phyloP scores from a whole-genome alignment of 441 rosid genomes.

The Corymbia citriodora region DNA sequence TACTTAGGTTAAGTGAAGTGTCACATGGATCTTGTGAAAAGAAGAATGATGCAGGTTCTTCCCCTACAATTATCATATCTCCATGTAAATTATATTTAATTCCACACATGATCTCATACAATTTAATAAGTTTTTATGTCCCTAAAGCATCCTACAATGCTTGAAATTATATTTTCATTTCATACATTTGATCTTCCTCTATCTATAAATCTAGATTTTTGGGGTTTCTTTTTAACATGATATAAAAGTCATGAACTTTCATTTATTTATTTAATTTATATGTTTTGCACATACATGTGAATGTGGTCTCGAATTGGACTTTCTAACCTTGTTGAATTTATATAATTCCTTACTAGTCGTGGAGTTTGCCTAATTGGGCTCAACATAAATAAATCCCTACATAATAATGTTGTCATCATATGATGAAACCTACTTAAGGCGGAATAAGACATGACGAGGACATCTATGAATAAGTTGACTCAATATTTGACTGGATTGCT shows the following conservation, averaged over 20 bases:
- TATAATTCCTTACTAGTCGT: not conserved
- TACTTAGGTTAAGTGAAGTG: not conserved
- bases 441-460: not conserved
- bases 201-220: not conserved
- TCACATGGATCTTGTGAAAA: not conserved
- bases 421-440: not conserved
- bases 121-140: not conserved
- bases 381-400: not conserved
- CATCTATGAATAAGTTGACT: not conserved
- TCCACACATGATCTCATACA: rapidly evolving
- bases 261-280: not conserved
- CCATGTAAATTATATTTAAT: no score
- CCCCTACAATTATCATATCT: not conserved
- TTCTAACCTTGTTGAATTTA: no score
- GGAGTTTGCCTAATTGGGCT: not conserved
- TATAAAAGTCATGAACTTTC: not conserved
- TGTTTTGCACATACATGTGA: no score
- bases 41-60: not conserved
- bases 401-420: not conserved
- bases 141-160: rapidly evolving
- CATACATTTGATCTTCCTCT: rapidly evolving
- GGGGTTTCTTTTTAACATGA: no score
- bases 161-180: not conserved
- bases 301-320: no score
- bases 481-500: not conserved